Base-by-base conservation (phyloP, 345 rosid species). In the Isatis tinctoria region DNA sequence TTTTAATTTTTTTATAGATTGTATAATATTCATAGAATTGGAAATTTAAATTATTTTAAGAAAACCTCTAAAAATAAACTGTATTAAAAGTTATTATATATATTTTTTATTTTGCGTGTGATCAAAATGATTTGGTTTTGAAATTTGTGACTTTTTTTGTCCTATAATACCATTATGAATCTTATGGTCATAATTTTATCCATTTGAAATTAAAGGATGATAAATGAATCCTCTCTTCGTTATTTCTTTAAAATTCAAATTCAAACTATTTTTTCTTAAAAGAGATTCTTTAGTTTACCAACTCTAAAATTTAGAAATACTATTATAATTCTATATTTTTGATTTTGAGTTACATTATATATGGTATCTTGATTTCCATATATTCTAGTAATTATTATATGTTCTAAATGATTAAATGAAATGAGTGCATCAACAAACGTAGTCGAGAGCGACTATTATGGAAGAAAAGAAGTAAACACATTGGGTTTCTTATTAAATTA, bases 401-500 rank as follows among this genome's bases (percentile, higher is more conserved):
- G 56, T 49, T 18, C 14, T 6, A 8, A 32, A 32, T 56, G 13
- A 57, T 9, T 8, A 57, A 9, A 33, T 12, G 49, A 60, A 49
- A 72, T 2, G 52, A 51, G 69, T 18, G 35, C 54, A 39, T 62
- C 24, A 33, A 33, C 52, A 72, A 62, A 62, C 43, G 57, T 73
- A 64, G 65, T 73, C 39, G 77, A 73, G 70, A 64, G 70, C 77
- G 65, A 73, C 77, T 65, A 73, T 54, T 43, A 43, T 54, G 70
- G 28, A 2, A 14, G 65, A 7, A 12, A 27, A 17, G 39, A 16
- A 10, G 5, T 10, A 28, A 30, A n/a, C 33, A 5, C 13, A 17
- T 53, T 39, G 54, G 13, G 20, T 40, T 30, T 39, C 24, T 26
- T 49, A 36, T 37, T 13, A 40, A 41, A 30, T 10, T 43, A 56